Evolutionary conservation across 495 filamentous ascomycete species (phyloP), one percentile per base, ranked within the genome.

Genomic region (Saxophila tyrrhenica): DNA sequence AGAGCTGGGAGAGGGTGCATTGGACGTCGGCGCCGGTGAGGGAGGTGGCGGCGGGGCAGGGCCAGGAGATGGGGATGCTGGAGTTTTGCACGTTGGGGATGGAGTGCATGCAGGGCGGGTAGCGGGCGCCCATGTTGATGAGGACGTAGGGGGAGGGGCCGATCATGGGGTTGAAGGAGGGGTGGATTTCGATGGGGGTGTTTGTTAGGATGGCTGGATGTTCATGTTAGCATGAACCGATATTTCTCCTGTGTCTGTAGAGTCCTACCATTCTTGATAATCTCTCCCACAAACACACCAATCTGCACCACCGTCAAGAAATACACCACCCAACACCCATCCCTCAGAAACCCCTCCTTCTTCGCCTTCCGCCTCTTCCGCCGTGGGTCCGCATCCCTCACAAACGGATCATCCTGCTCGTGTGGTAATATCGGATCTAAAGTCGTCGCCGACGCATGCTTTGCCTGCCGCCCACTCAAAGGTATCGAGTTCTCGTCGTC

Each of bases 51-150:
- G 84, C 83, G 1, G 91, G 91, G 63, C 90, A 96, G 1, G 79
- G 82, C 75, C 83, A 94, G 10, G 56, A 53, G 45, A 83, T 71
- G 3, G 62, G 50, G 20, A 71, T 66, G 35, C 73, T 76, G 3
- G 71, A 62, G 54, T 81, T 69, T 60, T 89, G 82, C 11, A 92
- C 70, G 2, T 77, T 76, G 20, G 78, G 67, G 15, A 85, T 78
- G 53, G 81, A 85, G 70, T 89, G 89, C 92, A 98, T 98, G 68
- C 92, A 98, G 5, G 91, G 87, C 5, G 87, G 80, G 66, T 85
- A 98, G 23, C 91, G 80, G 32, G 91, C 87, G 54, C 92, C 92
- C 89, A 97, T 94, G 65, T 92, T 94, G 68, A 98, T 94, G 58
- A 92, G 81, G 25, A 97, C 78, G 59, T 86, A 87, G 2, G 84